Evolutionary conservation across 768 basidiomycete genomes (phyloP).

Genomic region (Podaxis mareebaensis): DNA sequence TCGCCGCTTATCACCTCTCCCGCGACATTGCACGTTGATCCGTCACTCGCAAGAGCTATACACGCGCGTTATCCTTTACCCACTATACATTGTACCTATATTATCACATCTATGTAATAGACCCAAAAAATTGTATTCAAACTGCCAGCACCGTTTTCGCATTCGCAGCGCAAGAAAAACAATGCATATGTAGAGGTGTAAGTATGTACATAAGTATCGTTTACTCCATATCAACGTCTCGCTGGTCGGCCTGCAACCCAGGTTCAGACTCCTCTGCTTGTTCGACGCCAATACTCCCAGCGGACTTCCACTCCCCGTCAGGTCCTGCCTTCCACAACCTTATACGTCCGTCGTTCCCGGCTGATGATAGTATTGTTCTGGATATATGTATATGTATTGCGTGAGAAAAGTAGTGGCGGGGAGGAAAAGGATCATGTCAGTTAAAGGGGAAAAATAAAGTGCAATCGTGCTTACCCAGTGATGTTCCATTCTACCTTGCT

Average conservation of each 20-base stretch:
- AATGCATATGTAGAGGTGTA: neutral
- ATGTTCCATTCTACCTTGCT: conserved; percentile 95
- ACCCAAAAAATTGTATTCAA: neutral
- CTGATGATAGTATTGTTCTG: conserved; percentile 81
- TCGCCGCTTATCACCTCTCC: neutral
- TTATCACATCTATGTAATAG: neutral
- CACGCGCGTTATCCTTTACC: too few species aligned
- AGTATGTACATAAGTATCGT: neutral
- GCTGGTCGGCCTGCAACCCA: conserved; percentile 29
- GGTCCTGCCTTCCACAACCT: conserved; percentile 85
- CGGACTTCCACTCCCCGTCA: conserved; percentile 82
- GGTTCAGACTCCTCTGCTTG: conserved; percentile 51
- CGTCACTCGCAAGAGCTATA: neutral
- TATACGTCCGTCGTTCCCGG: conserved; percentile 81
- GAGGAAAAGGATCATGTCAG: neutral
- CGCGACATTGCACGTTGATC: too few species aligned
- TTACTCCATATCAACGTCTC: conserved; percentile 45
- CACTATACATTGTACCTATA: neutral
- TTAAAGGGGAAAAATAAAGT: neutral
- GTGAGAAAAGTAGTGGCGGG: neutral
- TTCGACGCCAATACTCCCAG: conserved; percentile 81
- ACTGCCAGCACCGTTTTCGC: neutral
- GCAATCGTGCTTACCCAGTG: conserved; percentile 55
- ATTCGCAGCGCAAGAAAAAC: neutral
- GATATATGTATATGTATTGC: neutral